phyloP scores from a whole-genome alignment of 371 early-diverging fungal genomes.

The Batkoa obscura region DNA sequence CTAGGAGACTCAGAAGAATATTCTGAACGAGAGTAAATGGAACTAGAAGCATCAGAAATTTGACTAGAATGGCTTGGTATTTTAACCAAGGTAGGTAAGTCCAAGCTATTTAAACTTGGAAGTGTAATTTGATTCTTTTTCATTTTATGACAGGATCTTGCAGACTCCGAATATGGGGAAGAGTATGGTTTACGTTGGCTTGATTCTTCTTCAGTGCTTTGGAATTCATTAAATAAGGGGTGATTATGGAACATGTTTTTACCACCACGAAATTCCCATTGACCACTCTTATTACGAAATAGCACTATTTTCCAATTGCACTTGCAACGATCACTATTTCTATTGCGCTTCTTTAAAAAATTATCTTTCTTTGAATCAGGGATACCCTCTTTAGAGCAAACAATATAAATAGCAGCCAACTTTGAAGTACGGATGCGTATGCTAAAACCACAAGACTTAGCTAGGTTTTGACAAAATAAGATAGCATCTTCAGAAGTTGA shows the following conservation, averaged over 20 bases:
- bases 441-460: slow-evolving; percentile 1
- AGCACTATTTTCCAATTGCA: slow-evolving; percentile 6
- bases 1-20: too few relatives aligned
- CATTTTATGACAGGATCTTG: too few relatives aligned
- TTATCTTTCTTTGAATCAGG: neutral
- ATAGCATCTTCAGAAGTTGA: neutral
- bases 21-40: too few relatives aligned
- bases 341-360: neutral
- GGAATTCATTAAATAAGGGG: neutral
- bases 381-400: slow-evolving; percentile 3
- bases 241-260: slow-evolving; percentile 15
- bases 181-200: too few relatives aligned
- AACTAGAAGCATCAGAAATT: too few relatives aligned
- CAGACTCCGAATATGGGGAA: too few relatives aligned
- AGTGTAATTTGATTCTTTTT: too few relatives aligned
- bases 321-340: slow-evolving; percentile 1
- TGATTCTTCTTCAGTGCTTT: too few relatives aligned
- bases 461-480: slow-evolving; percentile 2
- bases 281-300: neutral
- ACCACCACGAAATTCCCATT: slow-evolving; percentile 5
- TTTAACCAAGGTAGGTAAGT: too few relatives aligned
- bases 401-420: slow-evolving; percentile 1
- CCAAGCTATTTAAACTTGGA: too few relatives aligned
- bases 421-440: slow-evolving; percentile 6
- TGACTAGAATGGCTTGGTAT: too few relatives aligned